Conservation (phyloP, 331 rosid species). For the Saraca asoca region DNA sequence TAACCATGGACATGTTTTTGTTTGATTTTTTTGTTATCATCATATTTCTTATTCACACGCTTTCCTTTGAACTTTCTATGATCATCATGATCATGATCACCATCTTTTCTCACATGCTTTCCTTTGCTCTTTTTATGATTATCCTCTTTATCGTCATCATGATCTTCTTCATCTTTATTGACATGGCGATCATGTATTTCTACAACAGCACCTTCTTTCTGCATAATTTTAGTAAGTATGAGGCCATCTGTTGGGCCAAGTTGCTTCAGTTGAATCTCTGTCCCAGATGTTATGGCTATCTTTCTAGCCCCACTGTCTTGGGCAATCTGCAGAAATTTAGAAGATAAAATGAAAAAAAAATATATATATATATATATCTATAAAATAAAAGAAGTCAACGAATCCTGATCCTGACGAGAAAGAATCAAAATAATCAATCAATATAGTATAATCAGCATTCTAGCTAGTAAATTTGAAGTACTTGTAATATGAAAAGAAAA, state of each 20-base stretch:
- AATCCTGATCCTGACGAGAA: neutral
- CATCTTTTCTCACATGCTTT: neutral
- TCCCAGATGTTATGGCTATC: constrained; percentile 22
- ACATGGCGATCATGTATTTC: constrained; percentile 15
- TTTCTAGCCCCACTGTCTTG: constrained; percentile 39
- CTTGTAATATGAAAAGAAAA: neutral
- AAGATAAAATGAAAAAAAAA: constrained; percentile 7
- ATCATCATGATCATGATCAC: neutral
- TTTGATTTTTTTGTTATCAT: neutral
- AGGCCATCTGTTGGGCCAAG: constrained; percentile 23
- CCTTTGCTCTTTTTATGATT: neutral
- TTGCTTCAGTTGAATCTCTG: constrained; percentile 27
- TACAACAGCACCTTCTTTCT: constrained; percentile 27
- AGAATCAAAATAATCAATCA: too few species aligned
- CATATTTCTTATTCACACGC: neutral
- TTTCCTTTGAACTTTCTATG: constrained; percentile 15
- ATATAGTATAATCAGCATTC: too few species aligned
- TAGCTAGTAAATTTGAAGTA: too few species aligned
- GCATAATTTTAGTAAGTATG: constrained; percentile 30
- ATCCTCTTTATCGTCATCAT: neutral
- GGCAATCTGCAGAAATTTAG: constrained; percentile 36
- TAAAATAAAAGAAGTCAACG: neutral
- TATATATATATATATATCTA: too few species aligned
- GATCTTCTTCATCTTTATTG: neutral
- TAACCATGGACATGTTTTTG: constrained; percentile 25